Evolutionary conservation across 2,329 filamentous ascomycete genomes (phyloP), one percentile per base, ranked within the genome.

Genomic region (Periconia macrospinosa): DNA sequence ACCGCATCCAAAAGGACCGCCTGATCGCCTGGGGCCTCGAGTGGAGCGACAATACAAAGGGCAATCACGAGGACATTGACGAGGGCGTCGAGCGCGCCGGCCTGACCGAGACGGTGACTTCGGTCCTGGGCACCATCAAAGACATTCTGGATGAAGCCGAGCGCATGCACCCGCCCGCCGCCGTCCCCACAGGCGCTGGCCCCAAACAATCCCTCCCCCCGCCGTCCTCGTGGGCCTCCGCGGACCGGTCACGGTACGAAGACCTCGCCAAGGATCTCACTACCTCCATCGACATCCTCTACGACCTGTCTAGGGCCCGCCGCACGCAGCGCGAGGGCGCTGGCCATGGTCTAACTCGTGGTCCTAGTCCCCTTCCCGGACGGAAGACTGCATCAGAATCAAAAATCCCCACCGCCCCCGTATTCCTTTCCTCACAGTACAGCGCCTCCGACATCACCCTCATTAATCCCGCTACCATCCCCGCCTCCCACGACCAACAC

Each of bases 41-140:
- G 71, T 93, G 90, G 90, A 89, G 86, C 52, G 89, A 92, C 69
- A 85, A 87, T 54, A 81, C 70, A 37, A 69, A 79, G 15, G 70
- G 65, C 35, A 83, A 79, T 59, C 81, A 86, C 54, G 83, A 85
- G 64, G 85, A 90, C 71, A 92, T 92, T 57, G 89, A 88, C 63
- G 86, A 88, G 69, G 87, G 87, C 49, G 75, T 87, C 17, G 84
- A 83, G 48, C 79, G 83, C 55, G 85, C 85, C 30, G 90, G 89
- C 19, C 76, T 92, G 51, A 89, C 87, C 54, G 89, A 92, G 69
- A 84, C 90, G 1, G 89, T 92, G 49, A 85, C 86, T 53, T 91
- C 88, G 69, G 89, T 92, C 64, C 86, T 93, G 81, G 84, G 84
- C 15, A 92, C 88, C 47, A 91, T 92, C 68, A 90, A 91, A 67